Conservation (phyloP, 2,329 filamentous ascomycete species). For the Penicillium sp. region DNA sequence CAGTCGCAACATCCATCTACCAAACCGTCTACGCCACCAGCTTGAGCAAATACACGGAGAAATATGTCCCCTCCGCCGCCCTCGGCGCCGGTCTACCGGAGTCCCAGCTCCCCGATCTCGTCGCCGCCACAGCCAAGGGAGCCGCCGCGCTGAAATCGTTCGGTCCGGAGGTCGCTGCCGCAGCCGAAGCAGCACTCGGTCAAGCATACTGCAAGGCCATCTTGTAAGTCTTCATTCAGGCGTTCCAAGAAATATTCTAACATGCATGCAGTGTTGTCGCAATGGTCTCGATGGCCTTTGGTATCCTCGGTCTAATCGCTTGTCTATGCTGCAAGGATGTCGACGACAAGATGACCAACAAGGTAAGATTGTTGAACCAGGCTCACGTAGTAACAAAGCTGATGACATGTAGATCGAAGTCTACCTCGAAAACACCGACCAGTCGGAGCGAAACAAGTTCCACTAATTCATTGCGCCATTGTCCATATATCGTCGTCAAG, state of each 20-base stretch:
- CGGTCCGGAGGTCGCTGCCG: conserved; percentile 17
- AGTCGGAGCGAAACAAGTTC: conserved; percentile 11
- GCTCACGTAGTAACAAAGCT: background rate
- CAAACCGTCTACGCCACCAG: conserved; percentile 41
- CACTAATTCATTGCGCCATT: conserved; percentile 13
- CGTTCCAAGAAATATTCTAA: too few species aligned
- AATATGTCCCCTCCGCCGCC: conserved; percentile 34
- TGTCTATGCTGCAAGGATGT: conserved; percentile 30
- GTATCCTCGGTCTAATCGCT: conserved; percentile 27
- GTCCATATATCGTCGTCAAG: too few species aligned
- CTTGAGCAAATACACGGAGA: conserved; percentile 26
- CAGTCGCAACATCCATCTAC: conserved; percentile 41
- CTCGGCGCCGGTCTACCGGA: conserved; percentile 33
- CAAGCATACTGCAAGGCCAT: conserved; percentile 25
- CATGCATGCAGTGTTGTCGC: conserved; percentile 20
- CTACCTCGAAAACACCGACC: conserved; percentile 19
- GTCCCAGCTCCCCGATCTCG: conserved; percentile 26
- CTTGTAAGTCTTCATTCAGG: too few species aligned
- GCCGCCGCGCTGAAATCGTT: conserved; percentile 16
- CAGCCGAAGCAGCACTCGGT: conserved; percentile 16
- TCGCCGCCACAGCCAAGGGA: conserved; percentile 23
- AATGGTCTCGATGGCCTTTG: conserved; percentile 29
- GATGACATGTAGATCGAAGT: conserved; percentile 13
- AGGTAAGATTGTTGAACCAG: conserved; percentile 20
- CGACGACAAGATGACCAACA: conserved; percentile 32